These are phyloP conservation scores for Candida insectalens DNA, from an alignment of 805 yeast species.

Conservation along the genomic window DNA sequence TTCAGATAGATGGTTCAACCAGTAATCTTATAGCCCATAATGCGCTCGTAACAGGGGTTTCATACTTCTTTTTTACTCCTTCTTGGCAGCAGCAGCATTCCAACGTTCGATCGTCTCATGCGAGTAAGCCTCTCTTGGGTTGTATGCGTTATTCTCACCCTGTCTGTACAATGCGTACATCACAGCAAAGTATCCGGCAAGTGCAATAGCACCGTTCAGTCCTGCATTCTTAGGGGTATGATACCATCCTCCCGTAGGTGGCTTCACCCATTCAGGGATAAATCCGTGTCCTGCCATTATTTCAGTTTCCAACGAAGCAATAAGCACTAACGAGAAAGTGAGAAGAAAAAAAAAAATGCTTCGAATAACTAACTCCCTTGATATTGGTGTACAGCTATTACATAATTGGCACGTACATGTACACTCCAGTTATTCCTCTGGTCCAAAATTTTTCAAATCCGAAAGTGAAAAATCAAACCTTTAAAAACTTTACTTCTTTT, in stretches of 20 bases:
- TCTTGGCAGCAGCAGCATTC: slow-evolving; percentile 35
- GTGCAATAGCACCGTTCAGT: slow-evolving; percentile 31
- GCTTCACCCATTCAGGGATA: slow-evolving; percentile 24
- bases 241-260: slow-evolving; percentile 51
- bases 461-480: too few relatives aligned
- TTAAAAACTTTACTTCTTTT: too few relatives aligned
- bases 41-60: slow-evolving; percentile 5
- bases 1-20: too few relatives aligned
- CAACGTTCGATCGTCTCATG: slow-evolving; percentile 32
- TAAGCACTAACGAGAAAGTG: too few relatives aligned
- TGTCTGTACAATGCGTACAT: slow-evolving; percentile 24
- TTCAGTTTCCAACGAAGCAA: not conserved
- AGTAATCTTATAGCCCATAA: too few relatives aligned
- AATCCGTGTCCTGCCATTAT: slow-evolving; percentile 5
- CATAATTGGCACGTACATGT: too few relatives aligned
- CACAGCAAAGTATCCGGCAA: slow-evolving; percentile 28
- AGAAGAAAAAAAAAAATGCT: not conserved
- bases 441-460: too few relatives aligned
- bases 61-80: not conserved
- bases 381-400: too few relatives aligned
- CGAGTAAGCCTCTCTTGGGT: slow-evolving; percentile 27
- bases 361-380: too few relatives aligned
- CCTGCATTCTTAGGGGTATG: slow-evolving; percentile 42
- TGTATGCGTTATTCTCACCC: slow-evolving; percentile 27
- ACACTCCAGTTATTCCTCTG: too few relatives aligned